Conservation (phyloP, 345 rosid species). For the Eucalyptus regnans region DNA sequence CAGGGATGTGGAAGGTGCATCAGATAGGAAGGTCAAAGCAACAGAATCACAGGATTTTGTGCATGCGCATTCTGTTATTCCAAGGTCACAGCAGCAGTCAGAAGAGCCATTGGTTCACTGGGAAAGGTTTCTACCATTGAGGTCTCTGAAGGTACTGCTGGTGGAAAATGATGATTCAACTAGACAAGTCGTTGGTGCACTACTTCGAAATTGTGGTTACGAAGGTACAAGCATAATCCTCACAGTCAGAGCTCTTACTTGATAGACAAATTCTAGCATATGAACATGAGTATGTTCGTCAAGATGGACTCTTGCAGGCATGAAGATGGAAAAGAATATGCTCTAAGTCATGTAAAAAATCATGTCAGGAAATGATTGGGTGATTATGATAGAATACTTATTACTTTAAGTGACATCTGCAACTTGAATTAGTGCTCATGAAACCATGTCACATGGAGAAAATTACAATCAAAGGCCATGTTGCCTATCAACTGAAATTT, state of each 20-base stretch:
- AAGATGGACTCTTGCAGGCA: neutral
- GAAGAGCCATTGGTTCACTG: slow-evolving; percentile 32
- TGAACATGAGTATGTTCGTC: neutral
- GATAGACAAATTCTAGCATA: neutral
- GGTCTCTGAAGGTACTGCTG: slow-evolving; percentile 60
- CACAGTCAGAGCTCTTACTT: neutral
- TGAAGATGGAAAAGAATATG: neutral
- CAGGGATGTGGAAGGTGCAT: slow-evolving; percentile 7
- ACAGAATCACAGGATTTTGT: neutral
- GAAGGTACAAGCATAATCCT: slow-evolving; percentile 32
- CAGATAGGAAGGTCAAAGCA: neutral
- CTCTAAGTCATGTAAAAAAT: neutral
- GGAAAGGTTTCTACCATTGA: slow-evolving; percentile 68
- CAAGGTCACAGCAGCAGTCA: slow-evolving; percentile 7
- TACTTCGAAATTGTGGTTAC: slow-evolving; percentile 77
- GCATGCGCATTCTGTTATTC: neutral
- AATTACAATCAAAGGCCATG: neutral
- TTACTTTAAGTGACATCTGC: neutral
- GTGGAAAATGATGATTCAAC: slow-evolving; percentile 81
- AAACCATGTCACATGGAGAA: neutral
- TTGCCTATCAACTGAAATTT: neutral
- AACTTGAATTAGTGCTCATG: neutral
- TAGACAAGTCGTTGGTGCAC: slow-evolving; percentile 68
- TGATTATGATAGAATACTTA: neutral
- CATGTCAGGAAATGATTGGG: neutral